These are phyloP conservation scores for Penicillium dipodomyicola DNA, from an alignment of 495 filamentous ascomycete species.

Conservation along the genomic window DNA sequence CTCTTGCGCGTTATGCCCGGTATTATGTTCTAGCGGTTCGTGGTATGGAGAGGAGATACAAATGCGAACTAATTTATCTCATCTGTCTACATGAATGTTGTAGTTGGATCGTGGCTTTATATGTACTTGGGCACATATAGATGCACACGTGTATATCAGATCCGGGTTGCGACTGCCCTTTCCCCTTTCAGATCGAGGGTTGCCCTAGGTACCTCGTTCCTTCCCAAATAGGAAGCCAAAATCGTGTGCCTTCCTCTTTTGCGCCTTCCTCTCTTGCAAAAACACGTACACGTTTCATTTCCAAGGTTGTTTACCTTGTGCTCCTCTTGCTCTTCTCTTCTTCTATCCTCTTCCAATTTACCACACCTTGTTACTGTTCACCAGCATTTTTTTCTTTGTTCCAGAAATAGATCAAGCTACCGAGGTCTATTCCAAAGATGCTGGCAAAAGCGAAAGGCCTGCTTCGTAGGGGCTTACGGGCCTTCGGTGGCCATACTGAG, in stretches of 20 bases:
- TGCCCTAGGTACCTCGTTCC: background rate
- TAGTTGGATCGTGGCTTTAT: background rate
- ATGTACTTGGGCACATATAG: background rate
- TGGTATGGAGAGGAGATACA: conserved; percentile 25
- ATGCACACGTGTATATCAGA: background rate
- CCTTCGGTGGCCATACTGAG: background rate
- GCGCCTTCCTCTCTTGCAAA: background rate
- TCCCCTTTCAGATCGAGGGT: too few species aligned
- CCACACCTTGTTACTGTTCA: background rate
- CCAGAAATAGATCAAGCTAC: conserved; percentile 5
- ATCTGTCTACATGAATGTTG: background rate
- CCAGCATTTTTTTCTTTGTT: conserved; percentile 5
- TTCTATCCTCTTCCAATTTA: background rate
- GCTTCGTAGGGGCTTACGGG: background rate
- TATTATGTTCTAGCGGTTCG: conserved; percentile 9
- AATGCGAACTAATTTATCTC: conserved; percentile 27
- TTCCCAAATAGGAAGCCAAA: background rate
- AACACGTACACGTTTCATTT: background rate
- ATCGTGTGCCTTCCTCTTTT: background rate
- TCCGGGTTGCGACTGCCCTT: background rate
- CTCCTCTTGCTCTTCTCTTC: background rate
- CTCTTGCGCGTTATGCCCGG: conserved; percentile 6
- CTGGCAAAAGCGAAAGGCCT: background rate
- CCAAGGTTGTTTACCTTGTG: background rate
- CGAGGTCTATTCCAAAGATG: background rate